phyloP scores from a whole-genome alignment of 73 alveolate species.

The Durusdinium trenchii region DNA sequence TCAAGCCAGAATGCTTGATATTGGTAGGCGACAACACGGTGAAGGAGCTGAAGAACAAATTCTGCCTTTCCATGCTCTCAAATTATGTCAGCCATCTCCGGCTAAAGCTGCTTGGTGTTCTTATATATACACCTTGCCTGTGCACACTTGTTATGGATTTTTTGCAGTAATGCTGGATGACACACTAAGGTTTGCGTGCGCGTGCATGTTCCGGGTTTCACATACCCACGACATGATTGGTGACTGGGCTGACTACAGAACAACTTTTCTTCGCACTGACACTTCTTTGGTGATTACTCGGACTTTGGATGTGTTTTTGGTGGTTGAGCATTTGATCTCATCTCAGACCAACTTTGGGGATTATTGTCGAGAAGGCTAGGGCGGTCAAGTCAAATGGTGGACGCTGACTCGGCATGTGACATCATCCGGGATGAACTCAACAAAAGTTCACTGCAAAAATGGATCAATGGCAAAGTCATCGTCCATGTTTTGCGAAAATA shows the following conservation, averaged over 20 bases:
- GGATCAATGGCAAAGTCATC: neutral
- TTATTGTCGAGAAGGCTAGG: neutral
- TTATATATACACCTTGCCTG: too few species aligned
- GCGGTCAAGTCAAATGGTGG: neutral
- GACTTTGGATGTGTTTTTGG: neutral
- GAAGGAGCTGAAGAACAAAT: neutral
- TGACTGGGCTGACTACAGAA: neutral
- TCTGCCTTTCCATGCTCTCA: neutral
- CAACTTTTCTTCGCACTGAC: neutral
- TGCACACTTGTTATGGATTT: neutral
- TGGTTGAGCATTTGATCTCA: neutral
- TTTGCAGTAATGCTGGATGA: neutral
- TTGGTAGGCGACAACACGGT: conserved; percentile 56
- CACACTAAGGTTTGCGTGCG: neutral
- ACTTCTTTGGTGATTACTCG: neutral
- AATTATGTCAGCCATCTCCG: neutral
- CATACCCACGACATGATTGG: conserved; percentile 45
- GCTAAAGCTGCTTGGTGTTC: neutral
- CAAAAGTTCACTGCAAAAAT: neutral
- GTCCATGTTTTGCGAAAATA: neutral
- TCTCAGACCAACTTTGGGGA: conserved; percentile 34
- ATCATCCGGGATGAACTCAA: neutral
- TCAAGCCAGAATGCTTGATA: neutral
- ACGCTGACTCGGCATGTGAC: neutral
- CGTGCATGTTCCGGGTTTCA: neutral